Evolutionary conservation across 2,329 filamentous ascomycete species (phyloP).

Genomic region (Fusarium sp.): DNA sequence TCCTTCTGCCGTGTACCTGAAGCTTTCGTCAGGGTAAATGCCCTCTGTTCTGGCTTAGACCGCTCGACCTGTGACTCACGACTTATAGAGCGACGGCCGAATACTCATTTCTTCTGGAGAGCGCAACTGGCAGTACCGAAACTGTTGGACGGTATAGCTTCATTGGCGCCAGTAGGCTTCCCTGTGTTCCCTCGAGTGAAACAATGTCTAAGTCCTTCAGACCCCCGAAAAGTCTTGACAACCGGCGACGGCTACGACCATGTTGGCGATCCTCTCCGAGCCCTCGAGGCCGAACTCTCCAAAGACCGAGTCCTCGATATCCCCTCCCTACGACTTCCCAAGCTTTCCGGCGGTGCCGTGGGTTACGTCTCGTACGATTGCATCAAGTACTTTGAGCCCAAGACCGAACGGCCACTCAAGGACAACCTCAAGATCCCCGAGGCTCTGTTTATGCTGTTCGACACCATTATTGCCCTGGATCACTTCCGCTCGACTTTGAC

Average conservation of each 20-base stretch:
- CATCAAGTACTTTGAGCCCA: constrained; percentile 97
- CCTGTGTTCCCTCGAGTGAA: neutral
- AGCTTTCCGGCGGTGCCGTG: constrained; percentile 90
- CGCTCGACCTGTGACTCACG: constrained; percentile 33
- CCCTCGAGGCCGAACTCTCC: constrained; percentile 83
- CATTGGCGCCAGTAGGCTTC: constrained; percentile 72
- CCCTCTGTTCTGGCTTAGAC: neutral
- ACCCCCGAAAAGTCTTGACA: constrained; percentile 82
- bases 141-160: constrained; percentile 96
- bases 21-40: constrained; percentile 64
- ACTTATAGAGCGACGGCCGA: constrained; percentile 63
- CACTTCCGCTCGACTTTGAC: constrained; percentile 94
- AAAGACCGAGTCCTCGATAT: constrained; percentile 84
- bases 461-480: constrained; percentile 94
- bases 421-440: constrained; percentile 92
- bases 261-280: constrained; percentile 84
- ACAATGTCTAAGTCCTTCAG: constrained; percentile 47
- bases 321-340: constrained; percentile 84
- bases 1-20: constrained; percentile 94
- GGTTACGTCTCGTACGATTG: constrained; percentile 99
- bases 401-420: constrained; percentile 89
- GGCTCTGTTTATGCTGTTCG: constrained; percentile 96
- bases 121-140: constrained; percentile 83
- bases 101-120: constrained; percentile 95
- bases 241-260: constrained; percentile 90